Percentiles rank a stretch among this genome's conserved stretches.
These are phyloP conservation scores for Cutaneotrichosporon cutaneum DNA, from an alignment of 1,284 basidiomycete species.

Conservation along the genomic window DNA sequence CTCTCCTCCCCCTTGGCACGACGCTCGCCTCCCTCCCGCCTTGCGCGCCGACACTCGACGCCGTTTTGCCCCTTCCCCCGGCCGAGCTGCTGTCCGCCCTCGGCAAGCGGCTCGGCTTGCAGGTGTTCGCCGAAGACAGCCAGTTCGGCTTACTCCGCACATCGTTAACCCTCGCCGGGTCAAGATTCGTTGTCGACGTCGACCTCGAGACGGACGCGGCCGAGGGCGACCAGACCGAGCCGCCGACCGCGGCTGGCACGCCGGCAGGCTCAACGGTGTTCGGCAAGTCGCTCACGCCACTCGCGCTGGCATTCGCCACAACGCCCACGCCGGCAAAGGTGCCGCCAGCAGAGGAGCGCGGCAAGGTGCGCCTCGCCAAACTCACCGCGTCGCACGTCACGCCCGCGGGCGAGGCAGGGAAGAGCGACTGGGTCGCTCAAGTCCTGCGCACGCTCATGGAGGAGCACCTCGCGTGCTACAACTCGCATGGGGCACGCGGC, in stretches of 20 bases:
- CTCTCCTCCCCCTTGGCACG: constrained; percentile 28
- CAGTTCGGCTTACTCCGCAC: constrained; percentile 47
- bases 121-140: constrained; percentile 46
- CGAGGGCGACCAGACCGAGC: constrained; percentile 30
- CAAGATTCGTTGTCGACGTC: constrained; percentile 46
- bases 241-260: constrained; percentile 10
- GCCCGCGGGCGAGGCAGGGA: constrained; percentile 28
- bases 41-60: constrained; percentile 22
- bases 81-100: constrained; percentile 37
- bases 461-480: constrained; percentile 35
- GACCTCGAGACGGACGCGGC: constrained; percentile 42
- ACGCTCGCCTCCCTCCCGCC: constrained; percentile 22
- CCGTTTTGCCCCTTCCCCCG: constrained; percentile 25
- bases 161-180: constrained; percentile 43
- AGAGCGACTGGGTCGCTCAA: constrained; percentile 34
- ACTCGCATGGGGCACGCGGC: constrained; percentile 18
- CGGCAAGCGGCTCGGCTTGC: constrained; percentile 32
- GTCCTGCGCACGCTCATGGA: constrained; percentile 29
- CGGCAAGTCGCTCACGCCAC: not conserved
- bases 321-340: not conserved
- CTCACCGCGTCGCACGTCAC: constrained; percentile 41
- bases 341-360: constrained; percentile 12
- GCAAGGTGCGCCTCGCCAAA: constrained; percentile 37
- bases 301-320: not conserved
- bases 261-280: not conserved